These are phyloP conservation scores for Pseudopithomyces chartarum DNA, from an alignment of 2,329 filamentous ascomycete genomes.

Conservation along the genomic window DNA sequence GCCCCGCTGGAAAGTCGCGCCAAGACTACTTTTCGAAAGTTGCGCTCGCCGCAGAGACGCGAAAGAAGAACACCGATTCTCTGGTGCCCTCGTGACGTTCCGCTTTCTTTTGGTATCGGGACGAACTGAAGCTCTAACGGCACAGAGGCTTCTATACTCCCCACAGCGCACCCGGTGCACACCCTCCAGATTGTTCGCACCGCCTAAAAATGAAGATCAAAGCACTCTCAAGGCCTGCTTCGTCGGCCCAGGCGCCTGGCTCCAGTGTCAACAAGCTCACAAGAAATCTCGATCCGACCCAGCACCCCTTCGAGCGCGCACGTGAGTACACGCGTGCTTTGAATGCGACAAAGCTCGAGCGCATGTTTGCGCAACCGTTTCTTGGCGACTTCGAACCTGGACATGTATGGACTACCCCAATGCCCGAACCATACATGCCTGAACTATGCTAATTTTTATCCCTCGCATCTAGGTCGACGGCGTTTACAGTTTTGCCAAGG, in stretches of 20 bases:
- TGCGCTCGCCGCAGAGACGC: conserved; percentile 14
- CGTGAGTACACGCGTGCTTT: conserved; percentile 80
- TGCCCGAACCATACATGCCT: no score
- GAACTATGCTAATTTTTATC: no score
- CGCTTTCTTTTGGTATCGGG: neutral
- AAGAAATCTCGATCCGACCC: conserved; percentile 77
- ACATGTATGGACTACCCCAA: conserved; percentile 57
- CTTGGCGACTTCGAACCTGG: conserved; percentile 84
- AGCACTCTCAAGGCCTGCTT: conserved; percentile 68
- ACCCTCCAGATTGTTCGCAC: neutral
- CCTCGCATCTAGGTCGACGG: conserved; percentile 66
- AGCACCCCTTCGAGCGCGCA: conserved; percentile 90
- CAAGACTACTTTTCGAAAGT: conserved; percentile 24
- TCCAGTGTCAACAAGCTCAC: conserved; percentile 68
- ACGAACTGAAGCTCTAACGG: neutral
- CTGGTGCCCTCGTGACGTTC: neutral
- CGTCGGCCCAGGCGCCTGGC: conserved; percentile 69
- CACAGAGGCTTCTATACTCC: neutral
- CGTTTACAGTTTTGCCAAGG: conserved; percentile 56
- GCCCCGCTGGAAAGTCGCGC: conserved; percentile 12
- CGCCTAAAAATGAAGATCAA: conserved; percentile 50
- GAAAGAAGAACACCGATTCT: neutral
- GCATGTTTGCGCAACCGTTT: conserved; percentile 88
- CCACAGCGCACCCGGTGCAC: neutral
- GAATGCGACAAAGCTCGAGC: conserved; percentile 89